Base-by-base conservation (phyloP, 768 basidiomycete genomes). In the Suillus lakei region DNA sequence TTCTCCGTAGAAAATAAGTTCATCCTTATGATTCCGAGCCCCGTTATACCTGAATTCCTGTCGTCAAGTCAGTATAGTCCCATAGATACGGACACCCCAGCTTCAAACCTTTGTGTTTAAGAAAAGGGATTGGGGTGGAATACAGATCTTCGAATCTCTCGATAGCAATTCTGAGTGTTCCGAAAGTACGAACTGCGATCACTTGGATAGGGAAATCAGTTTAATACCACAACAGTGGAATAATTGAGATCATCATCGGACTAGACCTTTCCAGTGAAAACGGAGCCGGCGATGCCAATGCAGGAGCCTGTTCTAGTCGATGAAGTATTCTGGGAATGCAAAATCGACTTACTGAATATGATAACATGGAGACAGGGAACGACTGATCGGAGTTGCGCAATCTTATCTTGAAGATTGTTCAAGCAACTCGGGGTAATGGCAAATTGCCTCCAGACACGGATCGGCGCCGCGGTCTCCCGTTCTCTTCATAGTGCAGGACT, bases 381-480 rank as follows among this genome's bases (percentile, higher is more conserved):
- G 32, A 64, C 15, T 10, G 38, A 64, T 36, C 55, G 36, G 13
- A 18, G 39, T 26, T 21, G 23, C 4, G 5, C 15, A 12, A 28
- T 39, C 7, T 9, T 12, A n/a, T 23, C 5, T 9, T 13, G 4
- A 28, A n/a, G 8, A 26, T 0, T 38, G 60, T 55, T 60, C 60
- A 46, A 63, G 63, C 41, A 62, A 64, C 60, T 65, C 50, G 28
- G 65, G 63, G 53, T 67, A 72, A 48, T 68, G 70, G 12, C 65
- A 56, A 44, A 65, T 65, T 21, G 68, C 64, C 67, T 74, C 65
- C 61, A 72, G 64, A 63, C 69, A 63, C 3, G 77, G 73, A 38
- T 77, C 72, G 28, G 70, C 67, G 41, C 61, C 63, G 30, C 55
- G 18, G 21, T 44, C 21, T 32, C n/a, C 44, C 44, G 21, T 44